Base-by-base conservation (phyloP, 108 stramenopile species). In the Skeletonema tropicum region DNA sequence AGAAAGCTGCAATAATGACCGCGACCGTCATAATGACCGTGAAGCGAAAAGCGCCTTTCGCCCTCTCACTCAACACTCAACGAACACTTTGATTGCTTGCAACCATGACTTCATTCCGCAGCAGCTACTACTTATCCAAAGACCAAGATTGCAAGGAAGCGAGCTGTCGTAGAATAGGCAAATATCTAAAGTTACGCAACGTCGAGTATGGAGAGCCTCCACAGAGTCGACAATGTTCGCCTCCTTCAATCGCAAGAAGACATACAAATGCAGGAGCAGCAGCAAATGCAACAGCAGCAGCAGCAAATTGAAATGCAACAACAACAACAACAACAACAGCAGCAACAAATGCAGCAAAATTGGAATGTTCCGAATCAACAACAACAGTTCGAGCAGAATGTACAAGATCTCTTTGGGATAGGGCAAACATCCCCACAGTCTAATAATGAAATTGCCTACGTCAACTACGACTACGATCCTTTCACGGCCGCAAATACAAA, bases 301-400 rank as follows among this genome's bases (percentile, higher is more conserved):
- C 15, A n/a, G 45, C 45, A 46, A 15, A 29, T 29, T 29, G 26
- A 29, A 2, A 29, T 29, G 26, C 48, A 49, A 3, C 48, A 49
- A 19, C 48, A 49, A 33, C 61, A 62, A 21, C 78, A 74, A 31
- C 75, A 80, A 68, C 68, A 80, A 42, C 79, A 80, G 60, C n/a
- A n/a, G 61, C 61, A 62, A 21, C 61, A 62, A 31, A 17, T 23
- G n/a, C 61, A 62, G 6, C 57, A 60, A 41, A 39, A 72, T 30
- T 62, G 60, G 71, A 41, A 46, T 13, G 60, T 48, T 38, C 32
- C 25, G 26, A 21, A 80, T 21, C 78, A 74, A 31, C 75, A 80
- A 68, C 68, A 80, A 42, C 79, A 80, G 60, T 80, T 80, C 62
- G 79, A 80, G 64, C 73, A 80, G 15, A 80, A 74, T 48, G 79